Percentiles rank a stretch among this genome's conserved stretches.
Conservation (phyloP, 2,329 filamentous ascomycete species). For the Fusarium piperis region DNA sequence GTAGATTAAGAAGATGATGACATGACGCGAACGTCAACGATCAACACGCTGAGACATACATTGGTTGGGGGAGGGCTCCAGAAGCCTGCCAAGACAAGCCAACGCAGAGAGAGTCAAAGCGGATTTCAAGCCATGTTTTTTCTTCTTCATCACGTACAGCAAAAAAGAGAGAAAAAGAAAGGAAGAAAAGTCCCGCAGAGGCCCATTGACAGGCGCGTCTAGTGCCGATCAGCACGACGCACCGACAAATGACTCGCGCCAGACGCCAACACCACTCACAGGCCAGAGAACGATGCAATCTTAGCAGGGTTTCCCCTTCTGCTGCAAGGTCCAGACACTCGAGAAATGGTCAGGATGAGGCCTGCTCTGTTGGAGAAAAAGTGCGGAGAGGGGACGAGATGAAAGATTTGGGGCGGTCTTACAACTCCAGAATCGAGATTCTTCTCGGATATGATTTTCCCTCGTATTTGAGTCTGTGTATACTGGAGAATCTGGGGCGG, state of each 20-base stretch:
- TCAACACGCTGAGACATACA: neutral
- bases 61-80: neutral
- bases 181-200: neutral
- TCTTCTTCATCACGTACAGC: neutral
- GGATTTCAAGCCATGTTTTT: neutral
- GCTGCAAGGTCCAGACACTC: neutral
- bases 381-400: constrained; percentile 3
- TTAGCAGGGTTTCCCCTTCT: neutral
- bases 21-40: neutral
- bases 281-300: neutral
- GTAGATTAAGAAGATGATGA: neutral
- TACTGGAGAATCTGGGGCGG: neutral
- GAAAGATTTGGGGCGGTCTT: neutral
- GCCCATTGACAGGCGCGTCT: neutral
- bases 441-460: constrained; percentile 1
- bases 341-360: neutral
- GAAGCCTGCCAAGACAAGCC: neutral
- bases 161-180: neutral
- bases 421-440: neutral
- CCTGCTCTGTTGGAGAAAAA: neutral
- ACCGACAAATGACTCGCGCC: constrained; percentile 1
- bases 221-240: neutral
- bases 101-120: neutral
- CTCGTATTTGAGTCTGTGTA: neutral
- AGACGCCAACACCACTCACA: neutral